Evolutionary conservation across 2,329 filamentous ascomycete genomes (phyloP).

Genomic region (Zymoseptoria passerinii): DNA sequence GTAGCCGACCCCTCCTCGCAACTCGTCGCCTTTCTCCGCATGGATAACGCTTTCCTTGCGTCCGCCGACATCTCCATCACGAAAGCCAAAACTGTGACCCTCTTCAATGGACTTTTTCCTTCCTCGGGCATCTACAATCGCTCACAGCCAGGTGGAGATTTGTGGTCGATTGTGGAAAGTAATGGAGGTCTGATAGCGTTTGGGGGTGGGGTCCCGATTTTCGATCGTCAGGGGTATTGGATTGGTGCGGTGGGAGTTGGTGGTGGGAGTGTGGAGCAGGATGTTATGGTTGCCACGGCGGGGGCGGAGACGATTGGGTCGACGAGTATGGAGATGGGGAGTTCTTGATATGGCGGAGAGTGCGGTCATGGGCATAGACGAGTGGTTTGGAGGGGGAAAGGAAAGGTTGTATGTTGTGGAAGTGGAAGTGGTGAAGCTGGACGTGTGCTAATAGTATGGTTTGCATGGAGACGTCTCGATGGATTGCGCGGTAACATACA

Average conservation of each 20-base stretch:
- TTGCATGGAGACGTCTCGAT: too few species aligned
- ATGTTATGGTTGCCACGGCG: slow-evolving; percentile 5
- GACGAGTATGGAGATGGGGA: background rate
- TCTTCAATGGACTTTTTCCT: slow-evolving; percentile 24
- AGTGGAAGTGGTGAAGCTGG: too few species aligned
- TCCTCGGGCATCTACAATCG: slow-evolving; percentile 20
- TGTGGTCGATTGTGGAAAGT: slow-evolving; percentile 21
- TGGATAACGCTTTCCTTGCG: slow-evolving; percentile 25
- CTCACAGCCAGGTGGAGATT: slow-evolving; percentile 18
- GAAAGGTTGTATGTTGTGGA: background rate
- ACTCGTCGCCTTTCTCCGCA: slow-evolving; percentile 26
- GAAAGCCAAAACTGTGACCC: slow-evolving; percentile 24
- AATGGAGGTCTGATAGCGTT: slow-evolving; percentile 25
- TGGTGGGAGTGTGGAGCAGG: slow-evolving; percentile 24
- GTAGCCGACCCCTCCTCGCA: slow-evolving; percentile 22
- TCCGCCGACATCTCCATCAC: slow-evolving; percentile 25
- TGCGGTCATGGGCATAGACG: background rate
- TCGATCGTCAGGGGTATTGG: slow-evolving; percentile 20
- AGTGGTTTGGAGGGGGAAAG: too few species aligned
- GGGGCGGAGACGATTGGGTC: background rate
- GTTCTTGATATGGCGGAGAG: background rate
- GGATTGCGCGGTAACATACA: too few species aligned
- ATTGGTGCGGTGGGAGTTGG: slow-evolving; percentile 25
- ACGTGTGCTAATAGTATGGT: too few species aligned
- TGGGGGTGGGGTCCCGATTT: slow-evolving; percentile 23